A percentile compares a stretch with the other conserved stretches of the same genome.
These are phyloP conservation scores for Nakazawaea wyomingensis DNA, from an alignment of 805 yeast species.

Conservation along the genomic window DNA sequence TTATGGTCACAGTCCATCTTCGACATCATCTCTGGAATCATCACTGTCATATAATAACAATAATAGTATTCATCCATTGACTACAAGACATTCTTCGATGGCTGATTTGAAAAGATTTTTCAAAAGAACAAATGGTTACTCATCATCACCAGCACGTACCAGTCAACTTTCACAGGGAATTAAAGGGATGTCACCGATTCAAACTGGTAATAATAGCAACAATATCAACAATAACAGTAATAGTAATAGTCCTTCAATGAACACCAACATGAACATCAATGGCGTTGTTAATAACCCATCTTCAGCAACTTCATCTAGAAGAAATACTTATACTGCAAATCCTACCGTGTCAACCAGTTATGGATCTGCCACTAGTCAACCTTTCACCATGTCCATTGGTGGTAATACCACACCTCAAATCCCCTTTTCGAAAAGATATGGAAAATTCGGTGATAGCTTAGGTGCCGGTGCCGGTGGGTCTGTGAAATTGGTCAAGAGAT, in stretches of 20 bases:
- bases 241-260: slow-evolving; percentile 1
- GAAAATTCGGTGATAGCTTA: slow-evolving; percentile 76
- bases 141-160: slow-evolving; percentile 15
- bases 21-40: slow-evolving; percentile 23
- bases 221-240: too few species aligned
- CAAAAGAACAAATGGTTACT: slow-evolving; percentile 35
- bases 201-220: slow-evolving; percentile 3
- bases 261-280: slow-evolving; percentile 10
- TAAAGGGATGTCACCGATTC: slow-evolving; percentile 12
- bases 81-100: slow-evolving; percentile 69
- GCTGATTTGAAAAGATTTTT: slow-evolving; percentile 73
- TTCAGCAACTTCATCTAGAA: slow-evolving; percentile 20
- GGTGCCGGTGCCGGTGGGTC: slow-evolving; percentile 97
- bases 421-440: slow-evolving; percentile 72
- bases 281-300: slow-evolving; percentile 8
- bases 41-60: slow-evolving; percentile 27
- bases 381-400: slow-evolving; percentile 24
- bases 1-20: slow-evolving; percentile 22
- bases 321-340: slow-evolving; percentile 30
- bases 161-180: slow-evolving; percentile 11
- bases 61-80: slow-evolving; percentile 31
- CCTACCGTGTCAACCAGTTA: slow-evolving; percentile 14
- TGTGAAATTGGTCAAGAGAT: slow-evolving; percentile 68
- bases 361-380: slow-evolving; percentile 8
- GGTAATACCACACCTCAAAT: slow-evolving; percentile 37